Conservation (phyloP, 441 rosid species). For the Pelargonium myrrhifolium region DNA sequence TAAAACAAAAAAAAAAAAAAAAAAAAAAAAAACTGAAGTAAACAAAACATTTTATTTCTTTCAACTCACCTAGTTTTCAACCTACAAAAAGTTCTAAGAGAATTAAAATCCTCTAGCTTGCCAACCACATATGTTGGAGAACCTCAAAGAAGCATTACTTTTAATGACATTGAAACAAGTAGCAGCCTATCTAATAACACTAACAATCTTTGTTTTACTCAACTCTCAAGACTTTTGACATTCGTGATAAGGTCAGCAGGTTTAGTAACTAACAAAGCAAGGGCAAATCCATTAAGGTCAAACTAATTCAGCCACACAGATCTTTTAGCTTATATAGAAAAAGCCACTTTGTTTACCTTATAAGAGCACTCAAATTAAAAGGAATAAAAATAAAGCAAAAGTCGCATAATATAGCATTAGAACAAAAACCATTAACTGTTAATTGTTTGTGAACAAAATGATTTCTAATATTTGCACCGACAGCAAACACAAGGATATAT, state of each 20-base stretch:
- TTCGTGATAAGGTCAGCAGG: neutral
- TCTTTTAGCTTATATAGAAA: neutral
- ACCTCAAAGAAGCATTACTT: neutral
- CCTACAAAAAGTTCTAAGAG: neutral
- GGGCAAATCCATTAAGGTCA: neutral
- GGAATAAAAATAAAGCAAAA: neutral
- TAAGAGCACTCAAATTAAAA: neutral
- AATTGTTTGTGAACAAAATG: no score
- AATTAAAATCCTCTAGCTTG: neutral
- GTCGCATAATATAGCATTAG: no score
- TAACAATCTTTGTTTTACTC: neutral
- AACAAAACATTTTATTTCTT: neutral
- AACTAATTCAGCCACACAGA: neutral
- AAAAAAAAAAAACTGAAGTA: constrained; percentile 1
- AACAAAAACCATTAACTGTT: no score
- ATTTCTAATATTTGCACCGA: no score
- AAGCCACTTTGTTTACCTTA: no score
- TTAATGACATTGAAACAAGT: neutral
- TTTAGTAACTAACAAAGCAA: neutral
- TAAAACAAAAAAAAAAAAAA: no score
- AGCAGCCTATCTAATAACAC: neutral
- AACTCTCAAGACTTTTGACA: neutral
- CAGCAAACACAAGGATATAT: no score
- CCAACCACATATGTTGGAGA: neutral
- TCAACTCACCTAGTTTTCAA: neutral